Percentiles rank a stretch among this genome's conserved stretches.
Evolutionary conservation across 2,329 filamentous ascomycete species (phyloP).

Genomic region (Colletotrichum abscissum): DNA sequence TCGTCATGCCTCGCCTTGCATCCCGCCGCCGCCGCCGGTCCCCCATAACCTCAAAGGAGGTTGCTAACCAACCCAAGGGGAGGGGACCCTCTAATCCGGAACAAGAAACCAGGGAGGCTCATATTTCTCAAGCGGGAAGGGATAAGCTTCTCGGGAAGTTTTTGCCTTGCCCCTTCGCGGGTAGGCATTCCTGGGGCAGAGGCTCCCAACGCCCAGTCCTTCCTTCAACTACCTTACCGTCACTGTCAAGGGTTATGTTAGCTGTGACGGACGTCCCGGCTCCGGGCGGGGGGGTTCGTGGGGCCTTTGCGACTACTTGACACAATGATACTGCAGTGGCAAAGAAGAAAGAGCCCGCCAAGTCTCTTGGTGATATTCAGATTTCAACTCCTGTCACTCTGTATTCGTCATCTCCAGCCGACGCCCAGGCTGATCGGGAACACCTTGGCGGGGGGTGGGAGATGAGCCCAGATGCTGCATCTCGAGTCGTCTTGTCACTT

Average conservation of each 20-base stretch:
- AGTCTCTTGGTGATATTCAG: background rate
- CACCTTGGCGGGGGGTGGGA: constrained; percentile 17
- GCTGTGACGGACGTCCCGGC: background rate
- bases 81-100: background rate
- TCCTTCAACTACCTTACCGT: background rate
- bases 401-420: constrained; percentile 23
- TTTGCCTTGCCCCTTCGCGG: constrained; percentile 9
- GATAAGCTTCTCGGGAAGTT: constrained; percentile 22
- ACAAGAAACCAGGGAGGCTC: background rate
- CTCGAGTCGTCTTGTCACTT: constrained; percentile 3
- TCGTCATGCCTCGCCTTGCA: constrained; percentile 12
- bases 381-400: background rate
- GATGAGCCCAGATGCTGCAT: background rate
- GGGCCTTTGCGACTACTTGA: constrained; percentile 11
- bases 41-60: background rate
- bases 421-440: constrained; percentile 26
- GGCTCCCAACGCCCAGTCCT: background rate
- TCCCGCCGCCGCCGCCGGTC: background rate
- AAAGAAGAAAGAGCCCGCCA: background rate
- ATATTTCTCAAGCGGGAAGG: constrained; percentile 2
- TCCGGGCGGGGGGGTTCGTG: background rate
- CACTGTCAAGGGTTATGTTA: background rate
- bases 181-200: background rate
- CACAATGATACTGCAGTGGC: background rate
- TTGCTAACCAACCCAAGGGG: background rate